A percentile compares a stretch with the other conserved stretches of the same genome.
Evolutionary conservation across 305 asterid genomes (phyloP).

Genomic region (Fraxinus albicans): DNA sequence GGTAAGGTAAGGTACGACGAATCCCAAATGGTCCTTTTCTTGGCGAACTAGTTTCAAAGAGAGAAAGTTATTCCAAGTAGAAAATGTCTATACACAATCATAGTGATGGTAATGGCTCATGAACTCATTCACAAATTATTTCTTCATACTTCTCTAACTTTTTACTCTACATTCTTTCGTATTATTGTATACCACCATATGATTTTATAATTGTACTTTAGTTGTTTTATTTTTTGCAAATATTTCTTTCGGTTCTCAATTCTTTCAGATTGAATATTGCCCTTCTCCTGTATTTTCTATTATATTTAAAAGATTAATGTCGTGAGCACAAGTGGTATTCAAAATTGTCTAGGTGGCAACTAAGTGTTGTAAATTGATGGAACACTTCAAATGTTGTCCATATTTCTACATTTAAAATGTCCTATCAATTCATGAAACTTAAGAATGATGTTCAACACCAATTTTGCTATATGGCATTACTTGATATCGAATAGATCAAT

Average conservation of each 20-base stretch:
- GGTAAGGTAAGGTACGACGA: background rate
- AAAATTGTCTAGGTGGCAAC: too few relatives aligned
- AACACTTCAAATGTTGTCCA: too few relatives aligned
- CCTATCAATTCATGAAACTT: too few relatives aligned
- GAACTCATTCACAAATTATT: background rate
- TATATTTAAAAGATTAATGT: too few relatives aligned
- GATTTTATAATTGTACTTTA: background rate
- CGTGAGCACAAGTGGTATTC: too few relatives aligned
- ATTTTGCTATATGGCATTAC: too few relatives aligned
- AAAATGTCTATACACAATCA: background rate
- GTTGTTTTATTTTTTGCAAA: background rate
- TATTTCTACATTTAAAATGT: too few relatives aligned
- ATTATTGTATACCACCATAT: background rate
- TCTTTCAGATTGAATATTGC: background rate
- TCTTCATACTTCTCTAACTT: background rate
- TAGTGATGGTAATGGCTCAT: background rate
- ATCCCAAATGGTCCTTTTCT: background rate
- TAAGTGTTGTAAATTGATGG: too few relatives aligned
- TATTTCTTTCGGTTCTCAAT: too few relatives aligned
- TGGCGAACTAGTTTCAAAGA: background rate
- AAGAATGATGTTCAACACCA: too few relatives aligned
- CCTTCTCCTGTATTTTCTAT: too few relatives aligned
- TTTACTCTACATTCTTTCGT: background rate
- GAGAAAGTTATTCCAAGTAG: background rate
- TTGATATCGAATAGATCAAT: too few relatives aligned